Percentiles rank a stretch among this genome's conserved stretches.
These are phyloP conservation scores for Hydnomerulius pinastri DNA, from an alignment of 768 basidiomycete species.

Conservation along the genomic window DNA sequence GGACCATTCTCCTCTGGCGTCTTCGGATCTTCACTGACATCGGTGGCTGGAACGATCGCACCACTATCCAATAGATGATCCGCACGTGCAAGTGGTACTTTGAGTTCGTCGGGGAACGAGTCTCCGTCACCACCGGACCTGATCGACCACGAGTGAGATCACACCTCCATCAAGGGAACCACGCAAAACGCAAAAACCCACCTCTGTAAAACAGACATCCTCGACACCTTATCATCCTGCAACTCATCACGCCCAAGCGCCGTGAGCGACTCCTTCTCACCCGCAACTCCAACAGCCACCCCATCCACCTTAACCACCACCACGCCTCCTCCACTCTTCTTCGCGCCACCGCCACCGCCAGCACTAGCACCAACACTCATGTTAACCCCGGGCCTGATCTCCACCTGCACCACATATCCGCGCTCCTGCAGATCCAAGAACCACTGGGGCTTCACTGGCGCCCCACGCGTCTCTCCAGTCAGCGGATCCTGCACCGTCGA, in stretches of 20 bases:
- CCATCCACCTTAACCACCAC: slow-evolving; percentile 41
- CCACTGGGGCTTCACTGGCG: slow-evolving; percentile 74
- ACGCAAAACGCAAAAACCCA: slow-evolving; percentile 30
- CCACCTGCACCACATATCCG: slow-evolving; percentile 58
- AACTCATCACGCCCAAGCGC: slow-evolving; percentile 74
- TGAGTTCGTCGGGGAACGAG: slow-evolving; percentile 60
- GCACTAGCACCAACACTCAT: slow-evolving; percentile 5
- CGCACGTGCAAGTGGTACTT: slow-evolving; percentile 59
- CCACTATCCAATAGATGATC: slow-evolving; percentile 54
- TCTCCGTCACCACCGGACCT: slow-evolving; percentile 61
- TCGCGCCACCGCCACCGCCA: slow-evolving; percentile 1
- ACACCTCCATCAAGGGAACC: slow-evolving; percentile 6
- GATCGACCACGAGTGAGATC: not conserved
- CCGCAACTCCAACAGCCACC: slow-evolving; percentile 45
- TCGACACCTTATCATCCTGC: slow-evolving; percentile 66
- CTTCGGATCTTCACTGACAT: slow-evolving; percentile 17
- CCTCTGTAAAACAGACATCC: slow-evolving; percentile 71
- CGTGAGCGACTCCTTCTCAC: slow-evolving; percentile 78
- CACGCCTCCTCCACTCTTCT: slow-evolving; percentile 12
- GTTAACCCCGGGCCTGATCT: slow-evolving; percentile 46
- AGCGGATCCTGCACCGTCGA: slow-evolving; percentile 81
- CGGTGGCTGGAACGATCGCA: slow-evolving; percentile 11
- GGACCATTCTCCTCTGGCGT: slow-evolving; percentile 17
- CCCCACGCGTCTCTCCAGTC: slow-evolving; percentile 62
- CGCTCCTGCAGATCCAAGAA: slow-evolving; percentile 61